Base-by-base conservation (phyloP, 2,329 filamentous ascomycete genomes). In the Pseudonectria foliicola region DNA sequence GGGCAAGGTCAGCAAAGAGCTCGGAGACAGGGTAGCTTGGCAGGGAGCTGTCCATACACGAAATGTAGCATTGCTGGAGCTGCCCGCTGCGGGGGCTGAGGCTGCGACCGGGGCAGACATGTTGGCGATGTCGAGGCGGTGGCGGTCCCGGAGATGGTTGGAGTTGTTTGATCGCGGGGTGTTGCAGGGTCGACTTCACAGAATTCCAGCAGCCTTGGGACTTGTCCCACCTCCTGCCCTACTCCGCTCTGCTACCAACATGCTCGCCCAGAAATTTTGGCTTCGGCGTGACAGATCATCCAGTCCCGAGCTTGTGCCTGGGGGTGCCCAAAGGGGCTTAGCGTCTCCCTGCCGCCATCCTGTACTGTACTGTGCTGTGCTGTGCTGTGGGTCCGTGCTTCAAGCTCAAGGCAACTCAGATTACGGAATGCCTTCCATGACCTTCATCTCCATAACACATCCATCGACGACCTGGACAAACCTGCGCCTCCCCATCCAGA, bases 21-120 rank as follows among this genome's bases (percentile, higher is more conserved):
- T 61, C 40, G 34, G 45, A 51, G n/a, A n/a, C n/a, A n/a, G n/a
- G n/a, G 8, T 21, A 61, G 51, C 53, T 58, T 46, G 32, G 39
- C 25, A 26, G 35, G 35, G 33, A 54, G 56, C 56, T 59, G 29
- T 31, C 47, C 66, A 46, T 65, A 77, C 74, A 55, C 71, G 70
- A 59, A 78, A 78, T 45, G 73, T 67, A 50, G 68, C 66, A 66
- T 75, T 74, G 46, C 64, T 59, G 46, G 61, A 62, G 54, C 50
- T 57, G 46, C 62, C 62, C 39, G 47, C 48, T 35, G 53, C 48
- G 38, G 47, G 49, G 31, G 56, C 53, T 41, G 38, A 44, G 39
- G 47, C 50, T 46, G 46, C 52, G 42, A 62, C 55, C 38, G 61
- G 52, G 48, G 69, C 63, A 62, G 69, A 63, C 61, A 64, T 64